These are phyloP conservation scores for Zea luxurians DNA, from an alignment of 176 grass and related monocot species.

Conservation along the genomic window DNA sequence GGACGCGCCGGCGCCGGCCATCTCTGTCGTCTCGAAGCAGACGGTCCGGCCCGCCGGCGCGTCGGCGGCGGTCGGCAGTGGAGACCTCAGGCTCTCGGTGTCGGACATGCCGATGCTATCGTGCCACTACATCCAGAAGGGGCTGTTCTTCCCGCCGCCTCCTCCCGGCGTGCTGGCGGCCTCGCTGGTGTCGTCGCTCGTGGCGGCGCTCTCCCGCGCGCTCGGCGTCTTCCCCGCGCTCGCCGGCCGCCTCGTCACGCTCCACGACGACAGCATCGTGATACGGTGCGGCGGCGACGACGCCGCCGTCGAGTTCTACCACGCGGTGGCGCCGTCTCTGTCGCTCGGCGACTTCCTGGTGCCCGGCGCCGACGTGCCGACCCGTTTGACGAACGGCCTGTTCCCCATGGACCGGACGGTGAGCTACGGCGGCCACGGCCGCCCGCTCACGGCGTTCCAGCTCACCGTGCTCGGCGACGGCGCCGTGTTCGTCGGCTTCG, in stretches of 20 bases:
- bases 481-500: constrained; percentile 72
- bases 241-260: constrained; percentile 69
- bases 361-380: constrained; percentile 59
- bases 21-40: constrained; percentile 52
- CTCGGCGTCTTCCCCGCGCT: constrained; percentile 60
- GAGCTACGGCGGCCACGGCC: constrained; percentile 72
- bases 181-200: constrained; percentile 46
- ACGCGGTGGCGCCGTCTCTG: constrained; percentile 52
- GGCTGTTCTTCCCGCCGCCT: constrained; percentile 66
- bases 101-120: constrained; percentile 98
- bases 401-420: constrained; percentile 75
- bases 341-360: constrained; percentile 54
- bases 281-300: constrained; percentile 54
- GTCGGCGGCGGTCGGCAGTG: background rate
- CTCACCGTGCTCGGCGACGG: constrained; percentile 77
- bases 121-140: constrained; percentile 98
- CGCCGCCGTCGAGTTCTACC: constrained; percentile 57
- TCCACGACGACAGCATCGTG: constrained; percentile 55
- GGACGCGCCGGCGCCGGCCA: background rate
- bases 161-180: constrained; percentile 25
- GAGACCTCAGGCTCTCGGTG: constrained; percentile 73
- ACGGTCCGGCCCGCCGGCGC: constrained; percentile 37
- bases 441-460: constrained; percentile 70
- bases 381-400: constrained; percentile 46
- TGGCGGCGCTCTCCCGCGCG: constrained; percentile 50